Base-by-base conservation (phyloP, 306 rosid species). In the Arachis hypogaea region DNA sequence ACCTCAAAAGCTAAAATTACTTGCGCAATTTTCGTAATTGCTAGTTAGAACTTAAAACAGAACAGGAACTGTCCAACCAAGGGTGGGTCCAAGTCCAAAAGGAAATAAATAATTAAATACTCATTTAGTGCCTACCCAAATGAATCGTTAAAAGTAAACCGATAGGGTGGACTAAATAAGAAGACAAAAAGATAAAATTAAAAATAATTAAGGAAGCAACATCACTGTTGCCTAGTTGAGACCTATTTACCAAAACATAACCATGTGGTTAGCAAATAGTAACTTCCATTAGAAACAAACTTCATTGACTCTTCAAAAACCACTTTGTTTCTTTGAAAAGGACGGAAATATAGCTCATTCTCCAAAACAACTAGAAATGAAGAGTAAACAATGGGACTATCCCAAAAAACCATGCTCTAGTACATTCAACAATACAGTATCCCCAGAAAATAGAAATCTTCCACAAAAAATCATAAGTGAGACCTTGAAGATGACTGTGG, bases 101-200 rank as follows among this genome's bases (percentile, higher is more conserved):
- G 14, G 29, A 76, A 68, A 54, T 42, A 54, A 61, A 54, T 33
- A 76, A 68, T 43, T 42, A 54, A 61, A 54, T 33, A 38, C 14
- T 41, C 56, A 63, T 18, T 47, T 57, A 81, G 54, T 51, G 63
- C 63, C 11, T 29, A 59, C 40, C 14, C 68, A 62, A 65, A 45
- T 46, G 40, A 67, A 14, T 28, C 49, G 38, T 41, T 65, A 56
- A 10, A 50, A 67, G 52, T 43, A 45, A 58, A 52, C 56, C 30
- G 43, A 68, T 3, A 69, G n/a, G 18, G 38, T 63, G 52, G 42
- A 66, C n/a, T 12, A 58, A 68, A 54, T 46, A 50, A 52, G 63
- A 59, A 3, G 9, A 43, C 16, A 46, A 11, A 7, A 36, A 6
- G 59, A 56, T 47, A 49, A 61, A 45, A 60, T 16, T 62, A 7